Base-by-base conservation (phyloP, 1,284 basidiomycete species). In the Leccinum fallax region DNA sequence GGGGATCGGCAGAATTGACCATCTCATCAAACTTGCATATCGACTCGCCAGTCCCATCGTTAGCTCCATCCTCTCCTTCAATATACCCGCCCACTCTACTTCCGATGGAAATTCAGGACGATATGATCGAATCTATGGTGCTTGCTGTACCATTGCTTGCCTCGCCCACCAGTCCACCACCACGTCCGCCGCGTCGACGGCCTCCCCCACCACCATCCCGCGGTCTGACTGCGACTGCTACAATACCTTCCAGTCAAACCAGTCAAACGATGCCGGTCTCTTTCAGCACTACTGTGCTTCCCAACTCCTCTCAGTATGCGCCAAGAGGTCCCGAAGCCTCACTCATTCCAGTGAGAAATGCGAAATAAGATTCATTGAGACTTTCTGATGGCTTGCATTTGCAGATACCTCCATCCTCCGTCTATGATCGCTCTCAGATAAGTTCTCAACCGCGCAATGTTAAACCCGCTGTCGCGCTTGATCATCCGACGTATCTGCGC, bases 161-260 rank as follows among this genome's bases (percentile, higher is more conserved):
- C 5, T 34, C 52, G 21, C 60, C 51, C 38, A 11, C 5, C 8
- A 34, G 21, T 43, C 56, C 76, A 32, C 82, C 82, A 30, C 81
- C 79, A 34, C 78, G 76, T 40, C 68, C 77, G 56, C 66, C 73
- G 57, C 78, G 80, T 62, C 62, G 55, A 30, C 53, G 55, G 53
- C 58, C 59, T 40, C 53, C 62, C 26, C 60, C 67, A 5, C 56
- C 40, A 43, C 40, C 40, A 43, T 43, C 65, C 57, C 19, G 30
- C 57, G 43, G 62, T 55, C 38, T 43, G 49, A 32, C 61, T 55
- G 56, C 53, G 57, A 58, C 38, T 59, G 4, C 43, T 28, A 26
- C 55, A 19, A n/a, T 32, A 16, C 28, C 13, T 24, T 40, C 38
- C 15, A 30, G n/a, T 53, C 21, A 9, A 28, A 52, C 15, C 24